Conservation (phyloP, 352 stramenopile genomes). For the Globisporangium nodosum region DNA sequence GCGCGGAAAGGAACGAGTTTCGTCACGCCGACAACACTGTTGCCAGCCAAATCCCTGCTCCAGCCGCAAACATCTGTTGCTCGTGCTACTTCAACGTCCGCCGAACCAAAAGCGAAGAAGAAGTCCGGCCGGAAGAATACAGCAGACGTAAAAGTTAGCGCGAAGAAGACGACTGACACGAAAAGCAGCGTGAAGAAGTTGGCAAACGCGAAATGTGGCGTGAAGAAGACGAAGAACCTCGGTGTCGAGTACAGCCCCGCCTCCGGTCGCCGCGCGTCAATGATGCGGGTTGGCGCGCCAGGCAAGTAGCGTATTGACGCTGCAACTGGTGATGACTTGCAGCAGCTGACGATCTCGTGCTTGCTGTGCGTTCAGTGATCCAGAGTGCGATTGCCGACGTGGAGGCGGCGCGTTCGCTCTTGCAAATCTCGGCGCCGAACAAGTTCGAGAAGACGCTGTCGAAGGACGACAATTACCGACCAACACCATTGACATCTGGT, state of each 20-base stretch:
- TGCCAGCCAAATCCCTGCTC: neutral
- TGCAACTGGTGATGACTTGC: no score
- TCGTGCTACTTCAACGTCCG: neutral
- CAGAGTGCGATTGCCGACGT: neutral
- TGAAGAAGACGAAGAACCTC: neutral
- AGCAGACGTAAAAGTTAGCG: no score
- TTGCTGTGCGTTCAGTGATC: neutral
- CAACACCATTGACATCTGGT: neutral
- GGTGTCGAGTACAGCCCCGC: neutral
- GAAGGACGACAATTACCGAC: neutral
- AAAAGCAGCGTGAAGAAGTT: neutral
- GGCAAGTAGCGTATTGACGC: neutral
- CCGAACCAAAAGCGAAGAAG: neutral
- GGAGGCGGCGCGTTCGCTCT: neutral
- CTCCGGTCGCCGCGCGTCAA: neutral
- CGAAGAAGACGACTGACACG: neutral
- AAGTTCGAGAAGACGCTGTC: slow-evolving; percentile 1
- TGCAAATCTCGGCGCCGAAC: slow-evolving; percentile 9
- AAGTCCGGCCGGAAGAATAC: neutral
- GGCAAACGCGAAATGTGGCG: neutral
- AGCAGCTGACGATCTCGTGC: neutral
- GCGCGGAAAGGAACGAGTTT: neutral
- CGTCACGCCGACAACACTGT: neutral
- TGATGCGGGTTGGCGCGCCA: neutral
- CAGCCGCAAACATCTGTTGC: neutral